Percentiles rank a stretch among this genome's conserved stretches.
These are phyloP conservation scores for Pyrus hybrid DNA, from an alignment of 331 rosid species.

Conservation along the genomic window DNA sequence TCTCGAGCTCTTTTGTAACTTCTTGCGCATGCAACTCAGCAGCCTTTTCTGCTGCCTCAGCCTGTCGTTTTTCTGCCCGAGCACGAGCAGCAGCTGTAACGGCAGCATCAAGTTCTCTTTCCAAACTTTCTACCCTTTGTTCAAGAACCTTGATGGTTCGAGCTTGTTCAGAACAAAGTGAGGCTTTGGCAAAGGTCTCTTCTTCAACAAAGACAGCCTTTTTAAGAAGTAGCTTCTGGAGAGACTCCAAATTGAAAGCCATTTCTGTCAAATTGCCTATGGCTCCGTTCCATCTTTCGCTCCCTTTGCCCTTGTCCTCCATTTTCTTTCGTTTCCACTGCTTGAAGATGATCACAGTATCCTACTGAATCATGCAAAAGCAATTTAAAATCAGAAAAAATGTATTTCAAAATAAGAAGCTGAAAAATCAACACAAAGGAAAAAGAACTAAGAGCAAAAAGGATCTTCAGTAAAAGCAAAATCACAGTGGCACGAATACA, in stretches of 20 bases:
- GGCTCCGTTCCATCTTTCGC: slow-evolving; percentile 87
- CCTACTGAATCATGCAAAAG: background rate
- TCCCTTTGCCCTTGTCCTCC: slow-evolving; percentile 66
- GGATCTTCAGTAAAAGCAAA: too few relatives aligned
- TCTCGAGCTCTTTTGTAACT: slow-evolving; percentile 81
- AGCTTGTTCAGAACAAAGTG: slow-evolving; percentile 77
- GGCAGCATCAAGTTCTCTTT: slow-evolving; percentile 91
- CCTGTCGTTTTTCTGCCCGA: slow-evolving; percentile 85
- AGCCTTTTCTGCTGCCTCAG: slow-evolving; percentile 73
- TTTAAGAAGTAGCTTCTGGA: slow-evolving; percentile 73
- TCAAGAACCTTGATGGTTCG: slow-evolving; percentile 83
- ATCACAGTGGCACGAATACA: too few relatives aligned
- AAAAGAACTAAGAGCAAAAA: too few relatives aligned
- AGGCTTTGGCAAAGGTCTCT: slow-evolving; percentile 80
- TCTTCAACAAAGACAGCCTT: slow-evolving; percentile 86
- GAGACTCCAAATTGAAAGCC: slow-evolving; percentile 69
- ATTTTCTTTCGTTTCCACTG: background rate
- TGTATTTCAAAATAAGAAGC: too few relatives aligned
- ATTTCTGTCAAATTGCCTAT: slow-evolving; percentile 72
- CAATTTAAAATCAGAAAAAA: too few relatives aligned
- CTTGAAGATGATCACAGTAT: background rate
- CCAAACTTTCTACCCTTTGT: slow-evolving; percentile 75
- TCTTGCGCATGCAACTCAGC: slow-evolving; percentile 75
- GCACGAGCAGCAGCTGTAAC: slow-evolving; percentile 78
- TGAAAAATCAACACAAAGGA: too few relatives aligned